These are phyloP conservation scores for Talaromyces stipitatus DNA, from an alignment of 495 filamentous ascomycete genomes.

Conservation along the genomic window DNA sequence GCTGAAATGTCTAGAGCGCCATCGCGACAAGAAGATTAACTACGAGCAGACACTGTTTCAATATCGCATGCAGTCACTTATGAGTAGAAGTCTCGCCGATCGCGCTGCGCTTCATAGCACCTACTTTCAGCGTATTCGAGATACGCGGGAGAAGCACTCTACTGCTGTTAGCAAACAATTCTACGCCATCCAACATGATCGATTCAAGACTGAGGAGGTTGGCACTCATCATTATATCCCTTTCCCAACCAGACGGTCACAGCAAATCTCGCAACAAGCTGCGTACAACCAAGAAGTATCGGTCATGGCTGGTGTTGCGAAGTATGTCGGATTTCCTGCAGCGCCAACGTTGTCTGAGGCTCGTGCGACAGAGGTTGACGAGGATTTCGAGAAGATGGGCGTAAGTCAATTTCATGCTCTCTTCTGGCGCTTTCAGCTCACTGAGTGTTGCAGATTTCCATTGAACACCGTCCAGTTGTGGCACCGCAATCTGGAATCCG, in stretches of 20 bases:
- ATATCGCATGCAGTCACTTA: conserved; percentile 62
- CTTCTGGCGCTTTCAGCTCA: conserved; percentile 6
- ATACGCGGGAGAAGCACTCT: conserved; percentile 71
- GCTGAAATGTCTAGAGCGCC: conserved; percentile 73
- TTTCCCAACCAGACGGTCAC: conserved; percentile 61
- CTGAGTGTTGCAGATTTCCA: conserved; percentile 24
- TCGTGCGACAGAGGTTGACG: conserved; percentile 65
- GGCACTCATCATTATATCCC: conserved; percentile 71
- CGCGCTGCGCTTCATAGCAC: conserved; percentile 78
- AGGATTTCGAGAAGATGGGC: conserved; percentile 82
- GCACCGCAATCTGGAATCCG: conserved; percentile 26
- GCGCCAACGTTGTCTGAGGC: conserved; percentile 74
- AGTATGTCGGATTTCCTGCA: conserved; percentile 91
- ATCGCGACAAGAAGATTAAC: conserved; percentile 70
- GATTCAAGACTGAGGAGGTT: conserved; percentile 71
- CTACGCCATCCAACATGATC: conserved; percentile 86
- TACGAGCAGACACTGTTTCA: conserved; percentile 62
- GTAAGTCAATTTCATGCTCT: conserved; percentile 48
- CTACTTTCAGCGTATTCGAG: conserved; percentile 75
- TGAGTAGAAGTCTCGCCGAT: conserved; percentile 68
- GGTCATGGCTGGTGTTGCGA: conserved; percentile 80
- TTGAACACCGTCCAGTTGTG: conserved; percentile 23
- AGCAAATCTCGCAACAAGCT: conserved; percentile 69
- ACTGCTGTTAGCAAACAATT: conserved; percentile 75
- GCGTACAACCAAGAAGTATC: conserved; percentile 93